A percentile compares a stretch with the other conserved stretches of the same genome.
phyloP scores from a whole-genome alignment of 495 filamentous ascomycete species.

The Evansstolkia leycettana region DNA sequence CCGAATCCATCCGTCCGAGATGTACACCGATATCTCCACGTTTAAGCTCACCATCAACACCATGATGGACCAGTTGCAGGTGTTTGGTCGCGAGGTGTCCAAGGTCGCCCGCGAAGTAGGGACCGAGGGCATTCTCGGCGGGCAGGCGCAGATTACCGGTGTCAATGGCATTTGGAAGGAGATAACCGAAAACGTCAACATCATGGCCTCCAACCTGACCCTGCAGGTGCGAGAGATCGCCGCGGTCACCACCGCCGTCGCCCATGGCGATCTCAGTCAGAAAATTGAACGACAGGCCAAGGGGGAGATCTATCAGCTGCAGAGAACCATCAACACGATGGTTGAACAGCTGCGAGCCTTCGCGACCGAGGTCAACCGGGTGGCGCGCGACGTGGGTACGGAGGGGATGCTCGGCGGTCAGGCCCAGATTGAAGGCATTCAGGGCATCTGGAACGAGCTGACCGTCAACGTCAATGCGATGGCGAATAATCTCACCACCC shows the following conservation, averaged over 20 bases:
- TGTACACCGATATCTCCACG: slow-evolving; percentile 86
- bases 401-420: slow-evolving; percentile 79
- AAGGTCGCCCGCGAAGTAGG: slow-evolving; percentile 83
- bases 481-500: slow-evolving; percentile 40
- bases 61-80: slow-evolving; percentile 92
- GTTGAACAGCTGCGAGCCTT: slow-evolving; percentile 79
- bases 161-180: slow-evolving; percentile 93
- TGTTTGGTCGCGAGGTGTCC: slow-evolving; percentile 86
- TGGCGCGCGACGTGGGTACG: slow-evolving; percentile 75
- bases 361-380: slow-evolving; percentile 74
- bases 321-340: slow-evolving; percentile 86
- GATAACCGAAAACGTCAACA: slow-evolving; percentile 84
- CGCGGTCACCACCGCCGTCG: slow-evolving; percentile 73
- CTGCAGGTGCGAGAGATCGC: slow-evolving; percentile 68
- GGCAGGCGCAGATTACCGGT: slow-evolving; percentile 76
- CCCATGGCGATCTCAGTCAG: slow-evolving; percentile 72
- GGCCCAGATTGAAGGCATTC: slow-evolving; percentile 63
- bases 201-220: slow-evolving; percentile 82
- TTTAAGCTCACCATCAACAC: slow-evolving; percentile 87
- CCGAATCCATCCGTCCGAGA: slow-evolving; percentile 75
- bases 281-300: slow-evolving; percentile 74
- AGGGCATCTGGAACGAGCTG: slow-evolving; percentile 69
- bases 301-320: slow-evolving; percentile 73
- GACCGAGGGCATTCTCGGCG: slow-evolving; percentile 80
- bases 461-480: slow-evolving; percentile 84